Evolutionary conservation across 306 rosid genomes (phyloP).

Genomic region (Sesbania bispinosa): DNA sequence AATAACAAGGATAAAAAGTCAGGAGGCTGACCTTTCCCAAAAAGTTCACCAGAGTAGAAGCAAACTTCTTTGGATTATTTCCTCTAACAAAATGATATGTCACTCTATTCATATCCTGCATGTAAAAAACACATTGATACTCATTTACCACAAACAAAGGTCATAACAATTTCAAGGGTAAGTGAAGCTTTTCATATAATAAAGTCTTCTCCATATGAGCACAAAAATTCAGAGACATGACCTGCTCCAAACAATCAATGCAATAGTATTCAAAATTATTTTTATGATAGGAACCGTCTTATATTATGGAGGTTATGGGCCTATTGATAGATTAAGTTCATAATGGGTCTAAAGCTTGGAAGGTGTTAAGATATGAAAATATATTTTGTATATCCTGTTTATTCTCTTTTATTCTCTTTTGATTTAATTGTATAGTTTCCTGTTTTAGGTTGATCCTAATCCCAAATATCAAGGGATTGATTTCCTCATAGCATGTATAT

Average conservation of each 20-base stretch:
- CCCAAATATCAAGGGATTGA: too few species aligned
- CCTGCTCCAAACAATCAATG: constrained; percentile 10
- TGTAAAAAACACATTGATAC: constrained; percentile 24
- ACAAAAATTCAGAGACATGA: not conserved
- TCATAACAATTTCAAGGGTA: constrained; percentile 1
- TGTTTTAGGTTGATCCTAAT: too few species aligned
- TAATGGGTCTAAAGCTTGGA: too few species aligned
- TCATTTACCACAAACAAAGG: not conserved
- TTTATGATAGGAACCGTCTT: too few species aligned
- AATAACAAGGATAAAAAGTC: not conserved
- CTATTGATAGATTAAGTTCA: too few species aligned
- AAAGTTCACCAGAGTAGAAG: constrained; percentile 66
- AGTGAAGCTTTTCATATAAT: constrained; percentile 23
- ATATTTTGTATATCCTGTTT: too few species aligned
- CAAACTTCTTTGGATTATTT: constrained; percentile 76
- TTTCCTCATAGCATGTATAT: too few species aligned
- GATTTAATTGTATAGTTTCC: too few species aligned
- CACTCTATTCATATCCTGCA: constrained; percentile 92
- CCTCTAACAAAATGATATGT: constrained; percentile 79
- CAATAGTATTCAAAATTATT: not conserved
- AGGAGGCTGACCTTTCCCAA: constrained; percentile 74
- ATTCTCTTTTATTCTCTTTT: too few species aligned
- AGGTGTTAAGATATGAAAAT: too few species aligned
- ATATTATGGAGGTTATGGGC: too few species aligned
- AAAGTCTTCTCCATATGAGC: not conserved